Evolutionary conservation across 2,329 filamentous ascomycete genomes (phyloP).

Genomic region (Paradendryphiella salina): DNA sequence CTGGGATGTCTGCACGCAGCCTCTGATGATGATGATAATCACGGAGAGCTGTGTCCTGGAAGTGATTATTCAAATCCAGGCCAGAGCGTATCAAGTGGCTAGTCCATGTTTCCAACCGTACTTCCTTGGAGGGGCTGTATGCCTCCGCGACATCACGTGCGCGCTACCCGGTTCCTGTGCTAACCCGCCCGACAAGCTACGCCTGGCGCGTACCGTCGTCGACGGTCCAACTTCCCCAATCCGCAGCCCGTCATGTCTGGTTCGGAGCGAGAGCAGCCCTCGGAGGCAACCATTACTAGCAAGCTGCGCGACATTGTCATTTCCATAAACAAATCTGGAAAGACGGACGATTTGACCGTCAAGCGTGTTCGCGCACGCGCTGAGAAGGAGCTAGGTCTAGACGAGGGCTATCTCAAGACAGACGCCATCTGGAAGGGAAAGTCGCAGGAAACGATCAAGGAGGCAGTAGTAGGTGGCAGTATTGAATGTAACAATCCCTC

Average conservation of each 20-base stretch:
- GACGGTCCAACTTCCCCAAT: constrained; percentile 14
- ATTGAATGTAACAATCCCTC: neutral
- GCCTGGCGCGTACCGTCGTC: constrained; percentile 10
- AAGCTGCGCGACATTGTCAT: constrained; percentile 50
- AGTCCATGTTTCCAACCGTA: neutral
- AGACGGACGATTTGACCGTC: constrained; percentile 59
- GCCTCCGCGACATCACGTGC: constrained; percentile 17
- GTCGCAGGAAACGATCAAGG: constrained; percentile 45
- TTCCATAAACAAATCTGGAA: constrained; percentile 45
- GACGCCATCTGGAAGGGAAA: constrained; percentile 59
- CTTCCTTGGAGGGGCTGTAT: neutral
- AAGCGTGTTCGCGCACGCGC: constrained; percentile 59
- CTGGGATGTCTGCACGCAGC: no score
- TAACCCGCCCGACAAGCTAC: constrained; percentile 6
- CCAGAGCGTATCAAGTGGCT: neutral
- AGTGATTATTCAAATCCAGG: neutral
- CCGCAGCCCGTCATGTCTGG: constrained; percentile 37
- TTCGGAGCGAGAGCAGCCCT: constrained; percentile 34
- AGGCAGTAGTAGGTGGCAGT: constrained; percentile 34
- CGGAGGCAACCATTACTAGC: constrained; percentile 46
- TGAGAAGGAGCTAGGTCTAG: constrained; percentile 57
- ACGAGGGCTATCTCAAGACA: constrained; percentile 60
- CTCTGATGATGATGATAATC: no score
- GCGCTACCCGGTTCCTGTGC: constrained; percentile 8
- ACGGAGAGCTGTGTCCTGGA: no score